phyloP scores from a whole-genome alignment of 2,329 filamentous ascomycete species.

The Penicillium janthinellum region DNA sequence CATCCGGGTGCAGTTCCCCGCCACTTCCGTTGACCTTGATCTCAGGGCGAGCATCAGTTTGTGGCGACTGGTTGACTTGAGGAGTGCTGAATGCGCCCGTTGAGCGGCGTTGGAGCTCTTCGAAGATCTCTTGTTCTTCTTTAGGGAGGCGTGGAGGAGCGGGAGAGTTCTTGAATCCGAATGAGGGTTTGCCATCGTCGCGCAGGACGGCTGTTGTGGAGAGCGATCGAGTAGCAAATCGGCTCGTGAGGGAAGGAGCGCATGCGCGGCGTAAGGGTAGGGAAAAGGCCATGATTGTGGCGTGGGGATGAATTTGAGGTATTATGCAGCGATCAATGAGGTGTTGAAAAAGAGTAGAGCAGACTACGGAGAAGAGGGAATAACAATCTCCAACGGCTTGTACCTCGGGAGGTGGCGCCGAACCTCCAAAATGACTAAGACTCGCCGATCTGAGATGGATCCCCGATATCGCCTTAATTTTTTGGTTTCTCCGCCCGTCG shows the following conservation, averaged over 20 bases:
- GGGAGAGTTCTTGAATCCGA: conserved; percentile 53
- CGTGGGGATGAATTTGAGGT: conserved; percentile 1
- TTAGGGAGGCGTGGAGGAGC: conserved; percentile 84
- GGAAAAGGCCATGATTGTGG: conserved; percentile 23
- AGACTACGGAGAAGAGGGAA: neutral
- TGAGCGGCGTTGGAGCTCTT: conserved; percentile 76
- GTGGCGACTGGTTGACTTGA: conserved; percentile 55
- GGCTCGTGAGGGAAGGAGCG: conserved; percentile 46
- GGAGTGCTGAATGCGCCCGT: conserved; percentile 77
- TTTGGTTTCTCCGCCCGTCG: conserved; percentile 20
- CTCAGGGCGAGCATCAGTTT: conserved; percentile 48
- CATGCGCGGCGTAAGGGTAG: conserved; percentile 37
- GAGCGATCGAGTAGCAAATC: conserved; percentile 25
- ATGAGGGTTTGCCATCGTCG: conserved; percentile 32
- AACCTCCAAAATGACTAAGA: conserved; percentile 13
- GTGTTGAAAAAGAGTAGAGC: neutral
- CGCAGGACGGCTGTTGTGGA: conserved; percentile 30
- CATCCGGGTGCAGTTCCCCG: conserved; percentile 68
- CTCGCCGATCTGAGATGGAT: conserved; percentile 24
- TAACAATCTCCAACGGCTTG: conserved; percentile 1
- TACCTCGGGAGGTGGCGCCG: conserved; percentile 14
- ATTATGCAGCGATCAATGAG: conserved; percentile 1
- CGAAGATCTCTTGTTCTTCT: conserved; percentile 87
- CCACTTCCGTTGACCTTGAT: conserved; percentile 60
- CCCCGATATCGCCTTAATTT: conserved; percentile 26